Percentiles rank a stretch among this genome's conserved stretches.
phyloP scores from a whole-genome alignment of 176 grass and related monocot species.

The Canna indica region DNA sequence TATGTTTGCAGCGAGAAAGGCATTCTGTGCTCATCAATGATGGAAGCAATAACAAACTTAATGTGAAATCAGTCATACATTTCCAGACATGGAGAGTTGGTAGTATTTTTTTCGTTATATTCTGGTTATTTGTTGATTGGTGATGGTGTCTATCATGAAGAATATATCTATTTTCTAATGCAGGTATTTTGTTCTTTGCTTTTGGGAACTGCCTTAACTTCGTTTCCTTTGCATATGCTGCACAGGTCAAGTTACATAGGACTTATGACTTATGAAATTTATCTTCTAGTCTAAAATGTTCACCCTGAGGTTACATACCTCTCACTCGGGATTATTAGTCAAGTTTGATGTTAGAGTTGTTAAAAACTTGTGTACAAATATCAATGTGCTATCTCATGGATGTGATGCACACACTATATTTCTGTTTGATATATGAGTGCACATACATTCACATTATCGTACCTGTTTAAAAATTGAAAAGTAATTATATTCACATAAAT shows the following conservation, averaged over 20 bases:
- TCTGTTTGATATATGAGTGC: too few relatives aligned
- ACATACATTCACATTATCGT: too few relatives aligned
- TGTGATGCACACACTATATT: not conserved
- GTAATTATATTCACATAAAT: too few relatives aligned
- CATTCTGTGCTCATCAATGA: slow-evolving; percentile 41
- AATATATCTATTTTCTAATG: slow-evolving; percentile 21
- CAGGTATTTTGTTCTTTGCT: slow-evolving; percentile 90
- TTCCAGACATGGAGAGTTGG: slow-evolving; percentile 98
- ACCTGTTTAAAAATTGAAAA: too few relatives aligned
- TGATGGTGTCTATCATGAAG: not conserved
- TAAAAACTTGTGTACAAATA: not conserved
- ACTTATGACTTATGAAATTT: not conserved
- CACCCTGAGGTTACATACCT: not conserved
- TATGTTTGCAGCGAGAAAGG: slow-evolving; percentile 75
- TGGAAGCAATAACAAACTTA: slow-evolving; percentile 60
- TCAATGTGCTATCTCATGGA: not conserved
- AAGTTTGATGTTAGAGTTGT: not conserved
- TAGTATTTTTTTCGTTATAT: slow-evolving; percentile 20
- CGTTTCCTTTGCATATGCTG: slow-evolving; percentile 91
- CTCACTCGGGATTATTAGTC: too few relatives aligned
- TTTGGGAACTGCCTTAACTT: slow-evolving; percentile 95
- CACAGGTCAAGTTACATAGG: slow-evolving; percentile 52
- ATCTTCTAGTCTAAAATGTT: not conserved
- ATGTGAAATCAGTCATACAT: slow-evolving; percentile 72
- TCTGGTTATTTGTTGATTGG: not conserved